These are phyloP conservation scores for Carex scoparia DNA, from an alignment of 176 grass and related monocot species.

Conservation along the genomic window DNA sequence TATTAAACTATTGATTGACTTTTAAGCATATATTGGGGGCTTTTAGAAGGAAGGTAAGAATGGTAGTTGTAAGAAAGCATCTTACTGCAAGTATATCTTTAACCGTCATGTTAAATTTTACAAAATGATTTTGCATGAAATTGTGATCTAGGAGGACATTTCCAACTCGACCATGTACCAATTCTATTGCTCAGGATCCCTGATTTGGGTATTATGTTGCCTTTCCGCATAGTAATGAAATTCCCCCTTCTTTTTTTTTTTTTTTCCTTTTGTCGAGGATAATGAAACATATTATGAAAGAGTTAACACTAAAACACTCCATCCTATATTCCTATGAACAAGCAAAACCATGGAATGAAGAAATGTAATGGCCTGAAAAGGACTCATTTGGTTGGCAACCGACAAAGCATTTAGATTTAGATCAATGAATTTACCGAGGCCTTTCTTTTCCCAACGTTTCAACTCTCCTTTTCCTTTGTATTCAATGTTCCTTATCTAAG, in stretches of 20 bases:
- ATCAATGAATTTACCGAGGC: neutral
- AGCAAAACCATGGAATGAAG: conserved; percentile 8
- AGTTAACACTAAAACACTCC: neutral
- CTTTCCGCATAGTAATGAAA: neutral
- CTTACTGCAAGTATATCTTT: neutral
- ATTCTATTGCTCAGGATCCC: neutral
- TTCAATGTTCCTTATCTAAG: neutral
- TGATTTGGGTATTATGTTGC: neutral
- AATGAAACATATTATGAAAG: neutral
- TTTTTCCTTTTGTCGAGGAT: neutral
- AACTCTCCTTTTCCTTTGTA: neutral
- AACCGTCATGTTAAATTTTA: neutral
- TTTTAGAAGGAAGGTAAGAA: conserved; percentile 14
- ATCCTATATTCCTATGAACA: neutral
- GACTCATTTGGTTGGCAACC: conserved; percentile 1
- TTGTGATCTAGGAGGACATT: neutral
- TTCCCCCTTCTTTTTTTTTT: neutral
- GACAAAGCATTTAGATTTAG: conserved; percentile 1
- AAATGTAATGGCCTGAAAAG: neutral
- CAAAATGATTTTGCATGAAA: neutral
- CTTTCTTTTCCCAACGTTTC: neutral
- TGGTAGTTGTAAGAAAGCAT: conserved; percentile 5
- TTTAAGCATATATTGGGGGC: conserved; percentile 15
- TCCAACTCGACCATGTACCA: neutral
- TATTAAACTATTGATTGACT: conserved; percentile 27